Evolutionary conservation across 305 asterid genomes (phyloP).

Genomic region (Solanum hybrid): DNA sequence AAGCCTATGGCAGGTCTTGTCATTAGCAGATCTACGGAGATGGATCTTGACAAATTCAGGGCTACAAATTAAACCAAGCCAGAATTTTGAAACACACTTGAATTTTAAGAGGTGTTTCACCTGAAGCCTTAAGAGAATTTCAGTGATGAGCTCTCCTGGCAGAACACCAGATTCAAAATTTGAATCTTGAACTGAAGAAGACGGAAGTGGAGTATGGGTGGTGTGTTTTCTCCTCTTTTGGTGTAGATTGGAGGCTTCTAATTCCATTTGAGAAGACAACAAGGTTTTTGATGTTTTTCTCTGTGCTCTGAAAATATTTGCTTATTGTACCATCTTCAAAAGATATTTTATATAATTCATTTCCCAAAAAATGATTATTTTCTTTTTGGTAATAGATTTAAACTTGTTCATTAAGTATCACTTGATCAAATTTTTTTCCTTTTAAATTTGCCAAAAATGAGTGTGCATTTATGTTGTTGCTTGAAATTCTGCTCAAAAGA

Average conservation of each 20-base stretch:
- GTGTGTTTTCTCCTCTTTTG: background rate
- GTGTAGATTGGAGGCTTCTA: background rate
- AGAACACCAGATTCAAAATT: background rate
- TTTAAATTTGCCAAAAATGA: background rate
- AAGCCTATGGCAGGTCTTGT: background rate
- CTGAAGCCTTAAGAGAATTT: background rate
- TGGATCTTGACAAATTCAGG: conserved; percentile 6
- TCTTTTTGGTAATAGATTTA: background rate
- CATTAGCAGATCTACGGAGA: background rate
- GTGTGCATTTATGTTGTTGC: background rate
- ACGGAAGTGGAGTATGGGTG: background rate
- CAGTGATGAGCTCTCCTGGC: background rate
- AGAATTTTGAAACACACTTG: conserved; percentile 13
- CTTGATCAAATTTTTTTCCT: background rate
- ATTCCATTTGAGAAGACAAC: background rate
- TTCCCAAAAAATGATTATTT: background rate
- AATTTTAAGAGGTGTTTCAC: background rate
- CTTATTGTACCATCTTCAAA: background rate
- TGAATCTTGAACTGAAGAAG: background rate
- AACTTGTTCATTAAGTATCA: background rate
- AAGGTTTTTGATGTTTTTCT: background rate
- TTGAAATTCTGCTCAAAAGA: background rate
- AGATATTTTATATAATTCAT: too few relatives aligned
- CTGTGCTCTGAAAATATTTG: background rate
- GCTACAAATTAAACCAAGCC: conserved; percentile 30